A percentile compares a stretch with the other conserved stretches of the same genome.
Conservation (phyloP, 495 filamentous ascomycete species). For the Entonaema liquescens region DNA sequence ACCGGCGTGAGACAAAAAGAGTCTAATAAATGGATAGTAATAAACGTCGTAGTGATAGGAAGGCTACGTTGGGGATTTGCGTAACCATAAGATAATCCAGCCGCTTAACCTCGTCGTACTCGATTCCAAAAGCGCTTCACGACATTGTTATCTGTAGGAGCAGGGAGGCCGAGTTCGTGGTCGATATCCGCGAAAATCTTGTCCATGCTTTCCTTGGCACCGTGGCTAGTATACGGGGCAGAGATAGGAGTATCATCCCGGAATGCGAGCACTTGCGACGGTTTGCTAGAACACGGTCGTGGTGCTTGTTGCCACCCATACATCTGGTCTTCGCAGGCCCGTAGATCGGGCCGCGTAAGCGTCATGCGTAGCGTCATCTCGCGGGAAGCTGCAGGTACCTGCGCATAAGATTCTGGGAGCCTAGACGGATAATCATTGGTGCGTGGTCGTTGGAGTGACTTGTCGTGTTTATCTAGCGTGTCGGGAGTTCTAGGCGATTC, state of each 20-base stretch:
- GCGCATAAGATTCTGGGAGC: constrained; percentile 57
- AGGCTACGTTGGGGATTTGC: constrained; percentile 1
- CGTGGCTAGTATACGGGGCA: constrained; percentile 19
- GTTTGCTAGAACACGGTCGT: constrained; percentile 39
- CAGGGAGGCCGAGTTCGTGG: constrained; percentile 38
- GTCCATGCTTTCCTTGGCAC: constrained; percentile 46
- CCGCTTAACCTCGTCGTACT: constrained; percentile 40
- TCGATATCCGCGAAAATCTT: constrained; percentile 48
- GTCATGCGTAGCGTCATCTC: constrained; percentile 98
- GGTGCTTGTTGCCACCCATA: constrained; percentile 65
- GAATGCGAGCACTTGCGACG: constrained; percentile 39
- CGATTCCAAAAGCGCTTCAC: constrained; percentile 49
- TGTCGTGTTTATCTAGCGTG: constrained; percentile 51
- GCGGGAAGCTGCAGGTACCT: constrained; percentile 66
- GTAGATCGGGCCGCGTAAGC: constrained; percentile 85
- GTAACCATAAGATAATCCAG: background rate
- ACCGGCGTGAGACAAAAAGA: constrained; percentile 11
- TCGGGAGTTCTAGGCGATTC: constrained; percentile 65
- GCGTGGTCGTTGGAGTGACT: constrained; percentile 45
- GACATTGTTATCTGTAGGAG: constrained; percentile 36
- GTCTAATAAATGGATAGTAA: constrained; percentile 1
- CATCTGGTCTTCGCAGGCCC: constrained; percentile 69
- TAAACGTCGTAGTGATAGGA: constrained; percentile 7
- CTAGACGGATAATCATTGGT: constrained; percentile 38
- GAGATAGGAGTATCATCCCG: constrained; percentile 30